Evolutionary conservation across 73 alveolate species (phyloP).

Genomic region (Blepharisma japonicum): DNA sequence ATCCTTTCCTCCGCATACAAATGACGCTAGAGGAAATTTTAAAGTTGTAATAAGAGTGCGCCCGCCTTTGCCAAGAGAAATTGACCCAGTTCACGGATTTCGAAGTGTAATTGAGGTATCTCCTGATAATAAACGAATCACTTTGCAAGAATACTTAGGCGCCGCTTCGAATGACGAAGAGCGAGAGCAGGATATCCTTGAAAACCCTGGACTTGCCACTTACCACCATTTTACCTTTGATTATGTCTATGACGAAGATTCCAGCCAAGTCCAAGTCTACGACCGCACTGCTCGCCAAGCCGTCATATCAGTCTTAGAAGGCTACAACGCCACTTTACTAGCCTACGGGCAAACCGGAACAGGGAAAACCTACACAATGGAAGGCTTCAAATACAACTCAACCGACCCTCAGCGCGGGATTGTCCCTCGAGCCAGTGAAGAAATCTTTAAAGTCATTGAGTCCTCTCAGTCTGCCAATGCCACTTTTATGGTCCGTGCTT

Average conservation of each 20-base stretch:
- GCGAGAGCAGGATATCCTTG: slow-evolving; percentile 58
- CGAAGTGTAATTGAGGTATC: slow-evolving; percentile 65
- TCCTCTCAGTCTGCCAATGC: slow-evolving; percentile 66
- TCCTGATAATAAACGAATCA: slow-evolving; percentile 56
- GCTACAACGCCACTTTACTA: slow-evolving; percentile 95
- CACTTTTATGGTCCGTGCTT: slow-evolving; percentile 89
- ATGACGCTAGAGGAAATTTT: slow-evolving; percentile 51
- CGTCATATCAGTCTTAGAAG: slow-evolving; percentile 83
- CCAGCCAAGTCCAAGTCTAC: slow-evolving; percentile 64
- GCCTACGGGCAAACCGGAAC: slow-evolving; percentile 99
- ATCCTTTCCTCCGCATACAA: background rate
- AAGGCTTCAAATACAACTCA: slow-evolving; percentile 92
- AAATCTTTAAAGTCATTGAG: slow-evolving; percentile 85
- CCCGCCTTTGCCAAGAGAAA: slow-evolving; percentile 78
- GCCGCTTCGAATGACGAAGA: slow-evolving; percentile 59
- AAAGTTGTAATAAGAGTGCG: slow-evolving; percentile 74
- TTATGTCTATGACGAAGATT: slow-evolving; percentile 63
- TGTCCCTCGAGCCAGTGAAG: slow-evolving; percentile 96
- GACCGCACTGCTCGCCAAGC: slow-evolving; percentile 58
- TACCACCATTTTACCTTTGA: slow-evolving; percentile 78
- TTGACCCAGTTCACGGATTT: slow-evolving; percentile 56
- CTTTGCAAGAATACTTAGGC: slow-evolving; percentile 68
- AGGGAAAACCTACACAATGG: slow-evolving; percentile 98
- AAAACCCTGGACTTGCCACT: slow-evolving; percentile 48
- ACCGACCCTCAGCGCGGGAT: slow-evolving; percentile 95